Percentiles rank a stretch among this genome's conserved stretches.
These are phyloP conservation scores for Colletotrichum sp. DNA, from an alignment of 2,329 filamentous ascomycete species.

Conservation along the genomic window DNA sequence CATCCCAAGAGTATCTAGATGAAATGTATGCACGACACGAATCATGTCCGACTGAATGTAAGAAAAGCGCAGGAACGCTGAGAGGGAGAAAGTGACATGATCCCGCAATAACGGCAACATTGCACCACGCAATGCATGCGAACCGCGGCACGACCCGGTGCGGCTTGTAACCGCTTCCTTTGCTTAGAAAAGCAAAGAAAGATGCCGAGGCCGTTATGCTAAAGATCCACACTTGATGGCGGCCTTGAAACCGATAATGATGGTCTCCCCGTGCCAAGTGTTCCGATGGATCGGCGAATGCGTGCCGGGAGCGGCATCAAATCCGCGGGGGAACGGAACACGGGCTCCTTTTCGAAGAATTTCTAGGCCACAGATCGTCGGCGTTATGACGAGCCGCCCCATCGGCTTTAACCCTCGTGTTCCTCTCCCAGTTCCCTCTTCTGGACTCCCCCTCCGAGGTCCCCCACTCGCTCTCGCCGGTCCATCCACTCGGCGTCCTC, in stretches of 20 bases:
- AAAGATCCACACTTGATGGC: neutral
- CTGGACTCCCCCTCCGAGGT: neutral
- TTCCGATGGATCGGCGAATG: neutral
- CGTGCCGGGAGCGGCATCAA: neutral
- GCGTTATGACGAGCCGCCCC: slow-evolving; percentile 2
- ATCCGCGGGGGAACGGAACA: neutral
- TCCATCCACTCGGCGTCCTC: neutral
- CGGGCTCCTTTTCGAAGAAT: neutral
- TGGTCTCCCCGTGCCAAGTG: neutral
- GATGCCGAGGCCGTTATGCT: slow-evolving; percentile 2
- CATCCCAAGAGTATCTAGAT: neutral
- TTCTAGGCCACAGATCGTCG: neutral
- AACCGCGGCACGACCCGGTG: neutral
- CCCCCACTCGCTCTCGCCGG: slow-evolving; percentile 7
- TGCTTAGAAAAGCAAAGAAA: neutral
- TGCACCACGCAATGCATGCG: neutral
- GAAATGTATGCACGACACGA: neutral
- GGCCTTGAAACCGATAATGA: neutral
- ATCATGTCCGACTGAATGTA: neutral
- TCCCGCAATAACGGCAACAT: neutral
- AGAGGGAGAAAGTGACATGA: neutral
- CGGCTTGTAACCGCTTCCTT: neutral
- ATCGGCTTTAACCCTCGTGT: slow-evolving; percentile 1
- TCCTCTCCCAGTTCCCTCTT: neutral
- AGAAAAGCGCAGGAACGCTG: neutral